Evolutionary conservation across 495 filamentous ascomycete species (phyloP).

Genomic region (Hyaloscypha bicolor): DNA sequence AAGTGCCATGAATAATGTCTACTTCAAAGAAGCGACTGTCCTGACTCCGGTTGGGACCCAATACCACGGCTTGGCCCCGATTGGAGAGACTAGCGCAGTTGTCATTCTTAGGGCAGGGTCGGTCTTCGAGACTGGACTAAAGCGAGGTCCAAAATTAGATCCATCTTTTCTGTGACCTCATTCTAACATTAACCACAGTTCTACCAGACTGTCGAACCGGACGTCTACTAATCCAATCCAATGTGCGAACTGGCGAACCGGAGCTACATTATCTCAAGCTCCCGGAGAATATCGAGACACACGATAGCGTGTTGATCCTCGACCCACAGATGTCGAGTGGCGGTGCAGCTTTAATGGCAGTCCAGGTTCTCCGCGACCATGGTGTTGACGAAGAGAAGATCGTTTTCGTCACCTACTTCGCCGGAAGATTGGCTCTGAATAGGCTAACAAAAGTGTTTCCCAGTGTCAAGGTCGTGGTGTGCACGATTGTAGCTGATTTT

Average conservation of each 20-base stretch:
- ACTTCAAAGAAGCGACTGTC: conserved; percentile 62
- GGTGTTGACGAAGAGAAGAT: conserved; percentile 85
- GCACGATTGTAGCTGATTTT: conserved; percentile 72
- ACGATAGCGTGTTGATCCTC: conserved; percentile 80
- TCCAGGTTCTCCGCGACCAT: conserved; percentile 90
- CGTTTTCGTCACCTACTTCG: conserved; percentile 85
- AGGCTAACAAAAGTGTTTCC: conserved; percentile 86
- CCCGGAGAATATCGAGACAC: conserved; percentile 65
- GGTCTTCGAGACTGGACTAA: conserved; percentile 82
- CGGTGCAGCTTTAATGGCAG: conserved; percentile 94
- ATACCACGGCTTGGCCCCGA: conserved; percentile 69
- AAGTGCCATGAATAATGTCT: conserved; percentile 72
- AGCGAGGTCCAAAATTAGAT: conserved; percentile 44
- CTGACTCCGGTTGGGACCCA: conserved; percentile 65
- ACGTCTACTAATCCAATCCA: conserved; percentile 87
- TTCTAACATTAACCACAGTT: conserved; percentile 39
- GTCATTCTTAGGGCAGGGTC: conserved; percentile 86
- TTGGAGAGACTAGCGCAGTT: conserved; percentile 81
- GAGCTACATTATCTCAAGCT: conserved; percentile 88
- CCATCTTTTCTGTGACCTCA: no score
- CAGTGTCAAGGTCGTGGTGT: conserved; percentile 79
- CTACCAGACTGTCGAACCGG: conserved; percentile 92
- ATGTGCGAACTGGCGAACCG: conserved; percentile 80
- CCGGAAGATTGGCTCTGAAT: conserved; percentile 78
- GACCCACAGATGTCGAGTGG: conserved; percentile 95